Evolutionary conservation across 805 yeast genomes (phyloP).

Genomic region (Metschnikowia kunwiensis): DNA sequence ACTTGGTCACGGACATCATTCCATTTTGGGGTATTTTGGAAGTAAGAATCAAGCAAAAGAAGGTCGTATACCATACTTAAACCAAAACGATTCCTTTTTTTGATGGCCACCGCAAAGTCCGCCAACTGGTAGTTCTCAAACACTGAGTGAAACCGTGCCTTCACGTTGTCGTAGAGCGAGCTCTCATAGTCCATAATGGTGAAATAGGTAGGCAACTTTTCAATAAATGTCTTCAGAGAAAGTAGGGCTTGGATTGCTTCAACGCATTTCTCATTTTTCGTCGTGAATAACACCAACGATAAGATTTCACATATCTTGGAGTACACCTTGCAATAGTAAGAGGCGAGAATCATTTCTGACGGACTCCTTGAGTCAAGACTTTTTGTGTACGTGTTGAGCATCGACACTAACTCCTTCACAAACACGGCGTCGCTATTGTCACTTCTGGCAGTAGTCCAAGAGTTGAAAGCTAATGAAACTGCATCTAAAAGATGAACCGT

Average conservation of each 20-base stretch:
- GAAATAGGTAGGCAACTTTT: slow-evolving; percentile 30
- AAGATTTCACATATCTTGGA: slow-evolving; percentile 74
- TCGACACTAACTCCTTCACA: slow-evolving; percentile 38
- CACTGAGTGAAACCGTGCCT: slow-evolving; percentile 42
- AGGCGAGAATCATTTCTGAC: slow-evolving; percentile 18
- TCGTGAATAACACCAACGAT: slow-evolving; percentile 66
- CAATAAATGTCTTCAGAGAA: slow-evolving; percentile 34
- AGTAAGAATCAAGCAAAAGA: slow-evolving; percentile 57
- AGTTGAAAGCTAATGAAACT: slow-evolving; percentile 67
- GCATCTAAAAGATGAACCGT: slow-evolving; percentile 69
- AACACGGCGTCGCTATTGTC: slow-evolving; percentile 49
- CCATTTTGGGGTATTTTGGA: slow-evolving; percentile 33
- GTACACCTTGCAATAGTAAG: slow-evolving; percentile 55
- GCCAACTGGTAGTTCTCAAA: slow-evolving; percentile 48
- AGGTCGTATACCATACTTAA: slow-evolving; percentile 55
- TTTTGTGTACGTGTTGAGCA: slow-evolving; percentile 16
- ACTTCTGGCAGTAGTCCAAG: slow-evolving; percentile 68
- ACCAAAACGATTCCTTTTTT: slow-evolving; percentile 49
- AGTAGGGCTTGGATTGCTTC: slow-evolving; percentile 43
- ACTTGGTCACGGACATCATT: slow-evolving; percentile 46
- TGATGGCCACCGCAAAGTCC: slow-evolving; percentile 49
- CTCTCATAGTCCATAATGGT: slow-evolving; percentile 46
- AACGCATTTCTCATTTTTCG: slow-evolving; percentile 42
- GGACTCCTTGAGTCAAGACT: slow-evolving; percentile 5
- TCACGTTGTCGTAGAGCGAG: slow-evolving; percentile 44